Conservation (phyloP, 306 rosid species). For the Echinosophora koreensis region DNA sequence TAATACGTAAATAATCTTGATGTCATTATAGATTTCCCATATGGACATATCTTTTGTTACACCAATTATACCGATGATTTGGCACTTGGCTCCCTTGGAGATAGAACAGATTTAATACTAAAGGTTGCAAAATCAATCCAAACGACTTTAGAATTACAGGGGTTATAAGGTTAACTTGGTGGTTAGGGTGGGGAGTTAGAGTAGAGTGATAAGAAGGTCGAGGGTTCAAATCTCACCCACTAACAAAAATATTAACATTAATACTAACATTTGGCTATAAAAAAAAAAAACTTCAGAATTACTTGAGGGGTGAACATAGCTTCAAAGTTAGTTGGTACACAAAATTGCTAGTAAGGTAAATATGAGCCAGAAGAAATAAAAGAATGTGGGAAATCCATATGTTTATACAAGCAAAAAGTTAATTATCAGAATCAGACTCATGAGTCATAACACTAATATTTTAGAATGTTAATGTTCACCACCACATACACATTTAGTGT, state of each 20-base stretch:
- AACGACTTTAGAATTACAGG: not conserved
- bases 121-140: not conserved
- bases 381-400: not conserved
- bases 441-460: not conserved
- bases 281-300: not conserved
- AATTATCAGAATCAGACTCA: not conserved
- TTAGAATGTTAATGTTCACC: not conserved
- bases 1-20: not conserved
- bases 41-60: not conserved
- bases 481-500: not conserved
- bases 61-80: not conserved
- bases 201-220: no score
- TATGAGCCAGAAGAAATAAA: not conserved
- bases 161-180: no score
- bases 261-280: no score
- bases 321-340: conserved; percentile 1
- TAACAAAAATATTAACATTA: no score
- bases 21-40: not conserved
- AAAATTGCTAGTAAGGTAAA: not conserved
- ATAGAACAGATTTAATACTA: not conserved
- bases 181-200: no score
- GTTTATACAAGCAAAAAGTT: not conserved
- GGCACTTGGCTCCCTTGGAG: not conserved
- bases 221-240: no score
- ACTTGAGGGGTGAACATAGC: not conserved